These are phyloP conservation scores for Cicer yamashitae DNA, from an alignment of 306 rosid genomes.

Conservation along the genomic window DNA sequence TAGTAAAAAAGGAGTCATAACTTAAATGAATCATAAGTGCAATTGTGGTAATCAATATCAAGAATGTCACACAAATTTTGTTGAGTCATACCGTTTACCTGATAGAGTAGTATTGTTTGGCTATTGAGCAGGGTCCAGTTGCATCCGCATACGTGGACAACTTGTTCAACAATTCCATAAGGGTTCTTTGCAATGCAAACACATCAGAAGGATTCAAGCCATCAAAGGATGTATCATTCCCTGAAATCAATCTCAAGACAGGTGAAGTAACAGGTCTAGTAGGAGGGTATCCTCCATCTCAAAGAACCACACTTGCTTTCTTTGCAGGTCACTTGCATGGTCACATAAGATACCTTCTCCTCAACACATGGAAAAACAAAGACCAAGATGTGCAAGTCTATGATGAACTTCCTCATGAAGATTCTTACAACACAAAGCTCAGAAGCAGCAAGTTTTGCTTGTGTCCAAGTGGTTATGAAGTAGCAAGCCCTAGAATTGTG, in stretches of 20 bases:
- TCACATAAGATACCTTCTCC: constrained; percentile 55
- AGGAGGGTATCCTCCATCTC: constrained; percentile 54
- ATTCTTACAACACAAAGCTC: constrained; percentile 55
- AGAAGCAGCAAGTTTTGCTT: constrained; percentile 66
- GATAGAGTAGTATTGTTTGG: background rate
- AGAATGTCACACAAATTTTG: background rate
- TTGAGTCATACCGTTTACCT: background rate
- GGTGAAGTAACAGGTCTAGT: constrained; percentile 46
- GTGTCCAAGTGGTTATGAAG: constrained; percentile 68
- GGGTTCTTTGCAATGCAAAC: constrained; percentile 74
- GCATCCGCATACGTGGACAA: constrained; percentile 53
- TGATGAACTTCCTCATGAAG: constrained; percentile 49
- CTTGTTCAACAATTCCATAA: constrained; percentile 58
- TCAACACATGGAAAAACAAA: constrained; percentile 57
- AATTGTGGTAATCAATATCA: too few relatives aligned
- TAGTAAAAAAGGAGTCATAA: too few relatives aligned
- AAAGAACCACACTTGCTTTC: constrained; percentile 63
- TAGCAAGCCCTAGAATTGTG: constrained; percentile 65
- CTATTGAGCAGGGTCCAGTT: constrained; percentile 51
- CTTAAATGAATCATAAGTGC: too few relatives aligned
- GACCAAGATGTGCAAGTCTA: constrained; percentile 65
- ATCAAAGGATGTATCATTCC: constrained; percentile 60
- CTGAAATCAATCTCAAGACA: constrained; percentile 54
- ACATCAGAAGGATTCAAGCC: constrained; percentile 71
- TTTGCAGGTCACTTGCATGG: constrained; percentile 66